Base-by-base conservation (phyloP, 371 early-diverging fungal species). In the Mortierella sp. region DNA sequence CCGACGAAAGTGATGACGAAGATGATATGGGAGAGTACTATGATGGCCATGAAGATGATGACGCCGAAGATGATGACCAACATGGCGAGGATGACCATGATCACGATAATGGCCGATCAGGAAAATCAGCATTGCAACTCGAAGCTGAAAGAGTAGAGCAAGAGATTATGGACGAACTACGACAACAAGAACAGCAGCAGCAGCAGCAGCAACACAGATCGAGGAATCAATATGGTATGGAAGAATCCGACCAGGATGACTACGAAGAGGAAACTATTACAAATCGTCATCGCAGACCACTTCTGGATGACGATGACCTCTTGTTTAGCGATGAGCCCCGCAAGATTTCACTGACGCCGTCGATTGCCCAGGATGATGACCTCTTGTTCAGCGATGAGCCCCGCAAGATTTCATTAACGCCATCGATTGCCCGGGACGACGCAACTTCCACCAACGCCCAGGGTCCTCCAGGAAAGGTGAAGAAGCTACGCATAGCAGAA, bases 371-470 rank as follows among this genome's bases (percentile, higher is more conserved):
- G 60, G 82, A 73, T 8, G 79, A 78, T 24, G 79, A 78, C 16
- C 63, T 78, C 21, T n/a, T 73, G 67, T 66, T 69, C 52, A 69
- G 43, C 32, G 76, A 76, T 7, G 82, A 76, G 59, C 82, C 82
- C 9, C 76, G 76, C 59, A 81, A 75, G 67, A 81, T 81, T 21
- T 81, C 82, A 1, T 53, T 81, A 32, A 81, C 82, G 9, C 82
- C 82, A 11, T 69, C 82, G 9, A 81, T 81, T 60, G 82, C 82
- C 19, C 76, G 69, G 60, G 82, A 81, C n/a, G 82, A 76, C 19
- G 61, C 61, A 22, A 63, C 63, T 24, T 33, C 40, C 1, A 4
- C 57, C 36, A 61, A 59, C 28, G 16, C 50, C 0, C 72, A 65
- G 1, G 57, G 71, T 0, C 47, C 74, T 1, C 63, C 38, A 38